Conservation (phyloP, 768 basidiomycete genomes). For the Lactarius quietus region DNA sequence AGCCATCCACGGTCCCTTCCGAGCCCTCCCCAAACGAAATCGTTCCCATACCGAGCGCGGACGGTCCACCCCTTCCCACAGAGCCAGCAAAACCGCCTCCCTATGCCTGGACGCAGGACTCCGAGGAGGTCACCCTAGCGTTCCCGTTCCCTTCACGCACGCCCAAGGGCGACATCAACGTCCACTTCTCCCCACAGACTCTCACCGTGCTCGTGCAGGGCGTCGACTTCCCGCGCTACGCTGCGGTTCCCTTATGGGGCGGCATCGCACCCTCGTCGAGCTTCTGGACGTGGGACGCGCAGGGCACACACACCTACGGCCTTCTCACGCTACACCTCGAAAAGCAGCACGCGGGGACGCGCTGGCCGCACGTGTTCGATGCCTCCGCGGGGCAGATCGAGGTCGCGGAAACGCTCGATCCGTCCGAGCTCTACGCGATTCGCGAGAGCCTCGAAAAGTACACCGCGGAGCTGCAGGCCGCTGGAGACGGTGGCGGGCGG, state of each 20-base stretch:
- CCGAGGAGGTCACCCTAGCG: constrained; percentile 77
- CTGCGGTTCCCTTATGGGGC: constrained; percentile 72
- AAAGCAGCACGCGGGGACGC: constrained; percentile 77
- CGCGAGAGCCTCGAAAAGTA: constrained; percentile 85
- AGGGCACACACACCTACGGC: constrained; percentile 63
- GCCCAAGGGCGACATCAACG: constrained; percentile 57
- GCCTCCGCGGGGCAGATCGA: constrained; percentile 45
- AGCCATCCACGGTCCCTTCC: constrained; percentile 37
- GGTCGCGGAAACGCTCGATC: constrained; percentile 86
- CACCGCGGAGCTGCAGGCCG: constrained; percentile 60
- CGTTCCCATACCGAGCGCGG: constrained; percentile 61
- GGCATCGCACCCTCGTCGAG: constrained; percentile 71
- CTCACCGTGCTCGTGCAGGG: constrained; percentile 60
- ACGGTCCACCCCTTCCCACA: constrained; percentile 38
- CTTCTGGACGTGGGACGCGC: constrained; percentile 91
- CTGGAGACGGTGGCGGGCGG: constrained; percentile 55
- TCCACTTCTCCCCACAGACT: constrained; percentile 59
- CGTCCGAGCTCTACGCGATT: constrained; percentile 74
- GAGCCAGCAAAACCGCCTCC: constrained; percentile 57
- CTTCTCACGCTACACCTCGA: constrained; percentile 81
- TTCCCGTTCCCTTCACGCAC: constrained; percentile 79
- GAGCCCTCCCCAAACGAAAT: constrained; percentile 65
- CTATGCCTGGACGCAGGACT: constrained; percentile 91
- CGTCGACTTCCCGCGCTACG: constrained; percentile 51
- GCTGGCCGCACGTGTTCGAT: constrained; percentile 87